Conservation (phyloP, 1,139 yeast species). For the Geotrichum australiense region DNA sequence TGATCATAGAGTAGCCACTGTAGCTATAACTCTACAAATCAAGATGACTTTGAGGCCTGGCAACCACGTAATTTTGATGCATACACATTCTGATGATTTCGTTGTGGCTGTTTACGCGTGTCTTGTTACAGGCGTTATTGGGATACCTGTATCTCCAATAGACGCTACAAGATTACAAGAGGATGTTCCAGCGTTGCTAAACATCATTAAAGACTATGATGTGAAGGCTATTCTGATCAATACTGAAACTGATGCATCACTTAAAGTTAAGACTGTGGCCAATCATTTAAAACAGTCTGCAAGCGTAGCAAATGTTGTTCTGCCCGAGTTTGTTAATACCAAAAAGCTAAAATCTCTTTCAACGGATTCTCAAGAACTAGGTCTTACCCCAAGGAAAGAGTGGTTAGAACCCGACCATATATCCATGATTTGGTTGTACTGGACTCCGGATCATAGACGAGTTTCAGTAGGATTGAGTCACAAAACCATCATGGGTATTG, state of each 20-base stretch:
- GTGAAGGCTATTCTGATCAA: conserved; percentile 71
- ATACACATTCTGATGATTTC: conserved; percentile 81
- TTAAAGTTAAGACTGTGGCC: conserved; percentile 63
- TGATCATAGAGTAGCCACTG: conserved; percentile 68
- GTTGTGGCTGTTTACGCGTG: conserved; percentile 82
- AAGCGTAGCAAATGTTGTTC: conserved; percentile 36
- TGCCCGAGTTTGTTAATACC: conserved; percentile 62
- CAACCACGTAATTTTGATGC: conserved; percentile 69
- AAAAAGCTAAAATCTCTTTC: conserved; percentile 53
- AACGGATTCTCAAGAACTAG: conserved; percentile 41
- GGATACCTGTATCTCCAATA: conserved; percentile 73
- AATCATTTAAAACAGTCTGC: conserved; percentile 54
- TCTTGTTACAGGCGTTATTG: conserved; percentile 68
- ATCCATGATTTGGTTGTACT: conserved; percentile 59
- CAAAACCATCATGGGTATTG: conserved; percentile 63
- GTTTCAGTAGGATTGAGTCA: conserved; percentile 62
- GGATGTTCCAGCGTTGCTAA: conserved; percentile 64
- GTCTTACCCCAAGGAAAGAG: conserved; percentile 40
- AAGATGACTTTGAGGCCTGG: conserved; percentile 54
- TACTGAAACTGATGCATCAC: conserved; percentile 58
- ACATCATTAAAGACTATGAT: conserved; percentile 61
- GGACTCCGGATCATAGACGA: conserved; percentile 67
- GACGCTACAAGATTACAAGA: conserved; percentile 65
- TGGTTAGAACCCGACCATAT: conserved; percentile 28
- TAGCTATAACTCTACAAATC: conserved; percentile 50